Evolutionary conservation across 495 filamentous ascomycete species (phyloP), one percentile per base, ranked within the genome.

Genomic region (Aspergillus cristatus): DNA sequence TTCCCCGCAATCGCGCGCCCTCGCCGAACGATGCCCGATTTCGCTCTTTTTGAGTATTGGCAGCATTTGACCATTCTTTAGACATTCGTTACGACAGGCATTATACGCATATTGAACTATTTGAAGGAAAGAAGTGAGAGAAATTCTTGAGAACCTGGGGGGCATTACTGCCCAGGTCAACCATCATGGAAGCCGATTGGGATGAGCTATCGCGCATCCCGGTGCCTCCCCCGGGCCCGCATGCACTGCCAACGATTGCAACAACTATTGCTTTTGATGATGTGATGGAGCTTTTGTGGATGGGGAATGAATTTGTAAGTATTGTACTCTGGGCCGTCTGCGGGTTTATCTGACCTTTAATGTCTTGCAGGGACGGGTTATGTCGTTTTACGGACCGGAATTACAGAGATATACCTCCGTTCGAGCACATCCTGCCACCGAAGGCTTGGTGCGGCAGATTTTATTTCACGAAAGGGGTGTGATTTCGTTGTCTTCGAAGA

Each of bases 271-370:
- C 85, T 15, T 97, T 97, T 53, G 91, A 99, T 54, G 80, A 79
- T 41, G 68, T 74, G 30, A 79, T 90, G 54, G 91, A 97, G 58
- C 74, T 97, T 20, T 57, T 97, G 43, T 98, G 93, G 91, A 73
- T 77, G 7, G 91, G 91, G 10, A 90, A 87, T 59, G 83, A 88
- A 65, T 83, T 78, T 69, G 88, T 93, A 64, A 63, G 79, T 46
- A 31, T 45, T 35, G 22, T 13, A 16, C 5, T 15, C 2, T 11
- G 6, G 12, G n/a, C 2, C 14, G 1, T 18, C 36, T 25, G 11
- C 2, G 13, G 5, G n/a, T n/a, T n/a, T n/a, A n/a, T n/a, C 38
- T 49, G 28, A 48, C n/a, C n/a, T n/a, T n/a, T n/a, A n/a, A n/a
- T n/a, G 4, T n/a, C 16, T 20, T 15, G 13, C 50, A 94, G 86